Percentiles rank a stretch among this genome's conserved stretches.
These are phyloP conservation scores for Beauveria australis DNA, from an alignment of 2,329 filamentous ascomycete species.

Conservation along the genomic window DNA sequence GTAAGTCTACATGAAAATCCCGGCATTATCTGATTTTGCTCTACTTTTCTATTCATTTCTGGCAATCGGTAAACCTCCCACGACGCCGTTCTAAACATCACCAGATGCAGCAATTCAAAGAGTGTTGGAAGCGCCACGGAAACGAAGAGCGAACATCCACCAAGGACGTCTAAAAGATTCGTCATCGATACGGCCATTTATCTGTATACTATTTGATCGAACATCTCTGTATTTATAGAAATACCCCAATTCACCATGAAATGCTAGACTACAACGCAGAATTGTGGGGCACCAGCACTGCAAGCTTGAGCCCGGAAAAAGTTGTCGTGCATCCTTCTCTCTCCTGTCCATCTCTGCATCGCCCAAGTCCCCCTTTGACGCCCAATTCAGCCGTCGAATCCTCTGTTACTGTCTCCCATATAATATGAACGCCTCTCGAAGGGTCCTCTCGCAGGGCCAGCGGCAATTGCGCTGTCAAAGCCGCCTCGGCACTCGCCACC, in stretches of 20 bases:
- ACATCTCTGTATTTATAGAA: neutral
- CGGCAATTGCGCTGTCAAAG: neutral
- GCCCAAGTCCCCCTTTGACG: neutral
- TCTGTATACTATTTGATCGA: neutral
- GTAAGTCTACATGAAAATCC: conserved; percentile 43
- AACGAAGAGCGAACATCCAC: conserved; percentile 76
- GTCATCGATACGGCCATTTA: neutral
- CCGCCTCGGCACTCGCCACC: neutral
- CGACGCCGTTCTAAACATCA: neutral
- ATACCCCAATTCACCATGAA: neutral
- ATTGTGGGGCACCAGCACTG: neutral
- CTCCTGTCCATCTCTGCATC: neutral
- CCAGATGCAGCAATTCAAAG: conserved; percentile 82
- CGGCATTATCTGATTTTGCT: neutral
- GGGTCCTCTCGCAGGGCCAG: neutral
- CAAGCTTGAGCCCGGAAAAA: neutral
- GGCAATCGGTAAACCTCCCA: too few relatives aligned
- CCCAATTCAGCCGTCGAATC: neutral
- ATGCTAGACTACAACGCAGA: neutral
- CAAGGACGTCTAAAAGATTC: conserved; percentile 49
- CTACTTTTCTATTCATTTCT: neutral
- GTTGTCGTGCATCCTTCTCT: neutral
- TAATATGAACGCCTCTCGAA: conserved; percentile 3
- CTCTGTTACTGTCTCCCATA: neutral
- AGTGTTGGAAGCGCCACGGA: conserved; percentile 85